Evolutionary conservation across 116 monocot genomes (phyloP).

Genomic region (Iris pallida): DNA sequence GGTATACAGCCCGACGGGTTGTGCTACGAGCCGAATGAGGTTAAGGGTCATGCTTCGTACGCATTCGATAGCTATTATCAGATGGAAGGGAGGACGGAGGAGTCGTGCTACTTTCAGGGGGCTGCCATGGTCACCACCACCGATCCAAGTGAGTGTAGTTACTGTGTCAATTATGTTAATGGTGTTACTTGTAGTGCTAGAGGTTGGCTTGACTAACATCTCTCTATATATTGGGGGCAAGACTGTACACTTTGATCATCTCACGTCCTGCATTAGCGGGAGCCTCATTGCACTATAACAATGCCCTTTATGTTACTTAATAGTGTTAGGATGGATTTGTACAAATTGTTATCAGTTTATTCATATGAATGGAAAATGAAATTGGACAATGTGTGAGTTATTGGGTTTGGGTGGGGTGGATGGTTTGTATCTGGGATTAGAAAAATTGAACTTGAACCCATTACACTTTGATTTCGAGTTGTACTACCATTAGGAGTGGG

Average conservation of each 20-base stretch:
- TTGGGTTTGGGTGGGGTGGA: not conserved
- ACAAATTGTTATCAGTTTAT: not conserved
- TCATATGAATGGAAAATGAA: not conserved
- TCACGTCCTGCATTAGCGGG: not conserved
- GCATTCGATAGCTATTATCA: constrained; percentile 95
- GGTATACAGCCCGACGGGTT: constrained; percentile 82
- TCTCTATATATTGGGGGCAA: not conserved
- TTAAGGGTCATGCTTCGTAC: constrained; percentile 68
- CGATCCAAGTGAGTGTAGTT: constrained; percentile 74
- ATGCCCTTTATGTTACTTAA: not conserved
- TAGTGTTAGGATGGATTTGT: not conserved
- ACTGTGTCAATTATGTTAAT: not conserved
- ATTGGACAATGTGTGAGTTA: not conserved
- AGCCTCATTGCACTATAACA: not conserved
- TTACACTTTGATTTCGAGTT: not conserved
- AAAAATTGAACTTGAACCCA: not conserved
- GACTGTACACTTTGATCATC: too few species aligned
- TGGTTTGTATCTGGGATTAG: not conserved
- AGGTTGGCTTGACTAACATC: not conserved
- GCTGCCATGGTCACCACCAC: constrained; percentile 90
- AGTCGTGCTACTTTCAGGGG: constrained; percentile 87
- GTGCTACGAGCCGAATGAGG: constrained; percentile 80
- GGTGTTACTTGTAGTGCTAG: not conserved
- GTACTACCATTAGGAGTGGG: not conserved
- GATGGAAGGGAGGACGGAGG: constrained; percentile 51